These are phyloP conservation scores for Xylaria sp. DNA, from an alignment of 2,329 filamentous ascomycete species.

Conservation along the genomic window DNA sequence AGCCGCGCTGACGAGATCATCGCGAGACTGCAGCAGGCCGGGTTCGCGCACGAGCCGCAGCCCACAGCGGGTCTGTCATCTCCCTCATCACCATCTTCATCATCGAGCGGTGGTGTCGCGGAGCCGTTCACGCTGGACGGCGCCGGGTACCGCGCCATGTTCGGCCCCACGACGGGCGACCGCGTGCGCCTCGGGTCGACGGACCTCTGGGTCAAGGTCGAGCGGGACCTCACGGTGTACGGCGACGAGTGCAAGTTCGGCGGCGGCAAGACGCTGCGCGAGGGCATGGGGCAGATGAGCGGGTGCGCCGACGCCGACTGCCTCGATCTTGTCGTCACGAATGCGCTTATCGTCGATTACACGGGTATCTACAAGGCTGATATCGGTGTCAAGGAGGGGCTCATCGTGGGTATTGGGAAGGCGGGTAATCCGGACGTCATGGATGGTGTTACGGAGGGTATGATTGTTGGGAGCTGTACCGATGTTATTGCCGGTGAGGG, in stretches of 20 bases:
- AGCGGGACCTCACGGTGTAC: constrained; percentile 84
- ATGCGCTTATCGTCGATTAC: constrained; percentile 91
- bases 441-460: constrained; percentile 81
- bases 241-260: constrained; percentile 97
- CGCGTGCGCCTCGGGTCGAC: constrained; percentile 83
- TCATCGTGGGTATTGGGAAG: constrained; percentile 91
- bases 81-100: not conserved
- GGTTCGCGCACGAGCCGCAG: constrained; percentile 81
- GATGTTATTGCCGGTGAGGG: constrained; percentile 93
- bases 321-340: constrained; percentile 87
- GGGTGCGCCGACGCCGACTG: constrained; percentile 77
- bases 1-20: constrained; percentile 74
- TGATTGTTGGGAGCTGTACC: constrained; percentile 88
- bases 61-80: constrained; percentile 61
- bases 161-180: constrained; percentile 91
- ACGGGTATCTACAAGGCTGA: constrained; percentile 96
- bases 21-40: constrained; percentile 72
- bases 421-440: constrained; percentile 97
- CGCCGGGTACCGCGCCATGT: constrained; percentile 85
- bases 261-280: constrained; percentile 90
- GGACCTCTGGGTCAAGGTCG: constrained; percentile 89
- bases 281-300: constrained; percentile 94
- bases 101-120: constrained; percentile 64
- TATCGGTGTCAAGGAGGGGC: constrained; percentile 88
- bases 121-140: constrained; percentile 77